Percentiles rank a stretch among this genome's conserved stretches.
These are phyloP conservation scores for Saussurea involucrata DNA, from an alignment of 129 eudicot genomes.

Conservation along the genomic window DNA sequence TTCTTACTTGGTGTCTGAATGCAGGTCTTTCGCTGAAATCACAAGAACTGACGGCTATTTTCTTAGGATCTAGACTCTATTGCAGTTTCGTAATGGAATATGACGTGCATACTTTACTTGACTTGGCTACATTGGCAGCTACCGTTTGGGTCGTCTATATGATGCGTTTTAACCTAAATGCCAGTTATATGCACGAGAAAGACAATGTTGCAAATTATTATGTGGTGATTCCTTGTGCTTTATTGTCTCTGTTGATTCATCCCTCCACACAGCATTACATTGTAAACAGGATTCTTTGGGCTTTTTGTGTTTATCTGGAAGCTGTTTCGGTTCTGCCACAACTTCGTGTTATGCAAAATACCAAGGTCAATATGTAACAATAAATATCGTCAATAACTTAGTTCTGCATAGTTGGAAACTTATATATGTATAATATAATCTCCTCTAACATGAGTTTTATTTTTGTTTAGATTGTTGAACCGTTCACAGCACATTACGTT, in stretches of 20 bases:
- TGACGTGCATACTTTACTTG: conserved; percentile 57
- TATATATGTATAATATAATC: background rate
- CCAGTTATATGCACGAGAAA: conserved; percentile 49
- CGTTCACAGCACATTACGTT: conserved; percentile 72
- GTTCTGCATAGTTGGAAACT: background rate
- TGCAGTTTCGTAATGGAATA: conserved; percentile 60
- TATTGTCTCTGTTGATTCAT: conserved; percentile 66
- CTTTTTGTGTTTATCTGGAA: conserved; percentile 94
- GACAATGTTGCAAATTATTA: conserved; percentile 42
- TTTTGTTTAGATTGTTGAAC: conserved; percentile 61
- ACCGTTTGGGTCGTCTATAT: conserved; percentile 64
- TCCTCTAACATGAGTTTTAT: background rate
- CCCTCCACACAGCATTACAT: conserved; percentile 89
- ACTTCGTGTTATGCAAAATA: conserved; percentile 89
- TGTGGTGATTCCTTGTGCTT: conserved; percentile 72
- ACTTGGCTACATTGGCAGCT: conserved; percentile 46
- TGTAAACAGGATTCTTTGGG: conserved; percentile 85
- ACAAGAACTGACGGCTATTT: conserved; percentile 40
- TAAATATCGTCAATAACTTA: background rate
- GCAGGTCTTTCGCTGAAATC: conserved; percentile 46
- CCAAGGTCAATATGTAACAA: conserved; percentile 51
- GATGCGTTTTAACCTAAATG: conserved; percentile 50
- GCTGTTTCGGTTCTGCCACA: conserved; percentile 96
- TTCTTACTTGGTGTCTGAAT: background rate
- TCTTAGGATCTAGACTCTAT: conserved; percentile 39